Conservation (phyloP, 805 yeast species). For the Nakazawaea populi region DNA sequence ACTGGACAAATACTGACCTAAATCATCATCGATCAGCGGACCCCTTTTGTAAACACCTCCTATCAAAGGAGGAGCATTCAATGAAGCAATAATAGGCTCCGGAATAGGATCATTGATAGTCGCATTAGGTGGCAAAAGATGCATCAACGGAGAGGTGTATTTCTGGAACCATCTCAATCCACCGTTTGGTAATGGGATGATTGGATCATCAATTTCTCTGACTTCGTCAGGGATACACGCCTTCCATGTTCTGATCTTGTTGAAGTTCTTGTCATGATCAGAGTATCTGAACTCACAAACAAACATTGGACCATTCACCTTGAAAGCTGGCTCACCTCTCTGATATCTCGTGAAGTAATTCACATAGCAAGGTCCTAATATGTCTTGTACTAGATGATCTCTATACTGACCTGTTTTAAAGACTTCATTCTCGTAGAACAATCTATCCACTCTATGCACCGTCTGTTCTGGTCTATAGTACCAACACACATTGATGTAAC, state of each 20-base stretch:
- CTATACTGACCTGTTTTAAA: conserved; percentile 95
- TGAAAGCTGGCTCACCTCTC: conserved; percentile 86
- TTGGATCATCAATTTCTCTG: conserved; percentile 77
- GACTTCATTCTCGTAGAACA: conserved; percentile 91
- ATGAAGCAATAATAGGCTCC: conserved; percentile 73
- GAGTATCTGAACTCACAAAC: conserved; percentile 94
- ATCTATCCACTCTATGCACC: conserved; percentile 83
- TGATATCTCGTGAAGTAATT: conserved; percentile 91
- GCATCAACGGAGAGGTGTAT: conserved; percentile 80
- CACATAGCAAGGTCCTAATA: conserved; percentile 90
- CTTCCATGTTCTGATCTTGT: conserved; percentile 96
- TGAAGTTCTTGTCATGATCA: conserved; percentile 84
- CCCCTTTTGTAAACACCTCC: conserved; percentile 87
- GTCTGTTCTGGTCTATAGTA: conserved; percentile 97
- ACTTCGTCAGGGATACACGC: conserved; percentile 98
- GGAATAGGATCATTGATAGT: conserved; percentile 70
- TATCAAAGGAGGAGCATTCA: conserved; percentile 88
- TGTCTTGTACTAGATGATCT: conserved; percentile 85
- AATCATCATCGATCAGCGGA: conserved; percentile 71
- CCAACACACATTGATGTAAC: conserved; percentile 95
- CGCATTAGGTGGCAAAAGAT: conserved; percentile 71
- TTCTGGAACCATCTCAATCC: conserved; percentile 66
- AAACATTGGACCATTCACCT: conserved; percentile 77
- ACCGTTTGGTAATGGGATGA: conserved; percentile 52
- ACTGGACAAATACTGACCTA: conserved; percentile 56